Evolutionary conservation across 106 monocot species (phyloP).

Genomic region (Allium fistulosum): DNA sequence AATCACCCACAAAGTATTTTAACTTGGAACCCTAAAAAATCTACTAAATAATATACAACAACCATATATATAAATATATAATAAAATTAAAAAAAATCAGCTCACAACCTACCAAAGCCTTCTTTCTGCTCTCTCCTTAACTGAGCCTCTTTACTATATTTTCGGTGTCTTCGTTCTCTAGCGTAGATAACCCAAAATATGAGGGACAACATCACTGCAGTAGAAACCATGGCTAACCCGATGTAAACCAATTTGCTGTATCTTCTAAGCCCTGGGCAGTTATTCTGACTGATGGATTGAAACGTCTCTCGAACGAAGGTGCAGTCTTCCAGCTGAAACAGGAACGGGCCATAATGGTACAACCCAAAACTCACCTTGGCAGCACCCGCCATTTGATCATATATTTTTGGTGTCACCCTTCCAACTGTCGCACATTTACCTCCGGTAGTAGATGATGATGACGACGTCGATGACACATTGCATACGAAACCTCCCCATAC

Average conservation of each 20-base stretch:
- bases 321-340: slow-evolving; percentile 65
- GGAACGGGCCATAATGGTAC: slow-evolving; percentile 65
- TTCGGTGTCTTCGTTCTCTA: slow-evolving; percentile 61
- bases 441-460: background rate
- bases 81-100: no score
- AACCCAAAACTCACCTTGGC: slow-evolving; percentile 43
- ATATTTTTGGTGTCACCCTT: slow-evolving; percentile 50
- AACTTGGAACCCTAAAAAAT: no score
- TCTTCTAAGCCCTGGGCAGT: slow-evolving; percentile 60
- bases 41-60: no score
- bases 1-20: no score
- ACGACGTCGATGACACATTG: slow-evolving; percentile 7
- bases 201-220: slow-evolving; percentile 72
- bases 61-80: no score
- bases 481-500: slow-evolving; percentile 69
- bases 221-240: slow-evolving; percentile 59
- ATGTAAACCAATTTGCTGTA: slow-evolving; percentile 60
- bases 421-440: slow-evolving; percentile 55
- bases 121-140: background rate
- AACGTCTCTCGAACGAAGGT: slow-evolving; percentile 77
- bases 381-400: slow-evolving; percentile 52
- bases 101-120: background rate
- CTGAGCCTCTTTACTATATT: background rate
- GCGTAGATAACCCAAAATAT: slow-evolving; percentile 89
- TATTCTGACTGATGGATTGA: slow-evolving; percentile 21